Conservation (phyloP, 495 filamentous ascomycete genomes). For the Pseudoneurospora amorphoporcata region DNA sequence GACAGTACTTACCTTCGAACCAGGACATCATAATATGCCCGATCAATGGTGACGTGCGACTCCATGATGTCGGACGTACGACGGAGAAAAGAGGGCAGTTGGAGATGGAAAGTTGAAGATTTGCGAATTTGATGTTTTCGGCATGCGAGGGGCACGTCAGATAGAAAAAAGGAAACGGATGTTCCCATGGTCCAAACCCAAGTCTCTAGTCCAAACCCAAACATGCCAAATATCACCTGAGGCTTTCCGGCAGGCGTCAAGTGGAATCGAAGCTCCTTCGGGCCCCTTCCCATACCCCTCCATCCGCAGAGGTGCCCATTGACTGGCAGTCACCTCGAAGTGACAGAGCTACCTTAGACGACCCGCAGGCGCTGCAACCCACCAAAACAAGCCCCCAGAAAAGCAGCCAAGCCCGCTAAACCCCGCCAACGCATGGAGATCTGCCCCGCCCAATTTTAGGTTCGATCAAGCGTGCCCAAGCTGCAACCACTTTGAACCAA, state of each 20-base stretch:
- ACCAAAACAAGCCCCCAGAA: neutral
- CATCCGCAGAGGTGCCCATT: neutral
- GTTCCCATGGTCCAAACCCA: neutral
- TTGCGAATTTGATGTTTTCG: neutral
- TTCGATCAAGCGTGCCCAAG: neutral
- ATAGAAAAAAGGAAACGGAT: neutral
- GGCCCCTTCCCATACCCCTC: neutral
- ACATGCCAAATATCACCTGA: neutral
- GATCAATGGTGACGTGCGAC: constrained; percentile 37
- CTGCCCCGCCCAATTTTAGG: neutral
- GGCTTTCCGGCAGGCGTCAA: neutral
- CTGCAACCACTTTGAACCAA: neutral
- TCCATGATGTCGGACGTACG: constrained; percentile 9
- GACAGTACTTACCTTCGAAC: constrained; percentile 37
- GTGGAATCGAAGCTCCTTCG: neutral
- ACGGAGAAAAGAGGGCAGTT: neutral
- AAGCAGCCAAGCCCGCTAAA: neutral
- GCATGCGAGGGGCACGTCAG: neutral
- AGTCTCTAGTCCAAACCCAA: neutral
- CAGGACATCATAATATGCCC: constrained; percentile 42
- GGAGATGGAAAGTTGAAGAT: neutral
- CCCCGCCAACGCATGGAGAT: neutral
- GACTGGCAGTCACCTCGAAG: neutral
- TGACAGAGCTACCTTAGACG: neutral
- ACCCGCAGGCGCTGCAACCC: neutral